These are phyloP conservation scores for Colletotrichum trifolii DNA, from an alignment of 2,329 filamentous ascomycete species.

Conservation along the genomic window DNA sequence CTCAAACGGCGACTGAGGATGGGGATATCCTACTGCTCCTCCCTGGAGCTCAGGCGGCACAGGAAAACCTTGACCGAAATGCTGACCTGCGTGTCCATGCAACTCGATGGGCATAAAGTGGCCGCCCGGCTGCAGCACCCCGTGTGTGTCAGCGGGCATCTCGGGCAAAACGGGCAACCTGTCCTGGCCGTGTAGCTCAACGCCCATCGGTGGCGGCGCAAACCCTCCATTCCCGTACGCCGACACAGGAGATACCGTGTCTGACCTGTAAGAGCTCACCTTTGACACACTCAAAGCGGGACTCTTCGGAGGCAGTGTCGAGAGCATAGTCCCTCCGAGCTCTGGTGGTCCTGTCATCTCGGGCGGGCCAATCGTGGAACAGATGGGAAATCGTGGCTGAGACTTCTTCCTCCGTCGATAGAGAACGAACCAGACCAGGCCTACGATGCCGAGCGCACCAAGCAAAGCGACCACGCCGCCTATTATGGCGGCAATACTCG, in stretches of 20 bases:
- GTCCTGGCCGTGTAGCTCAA: constrained; percentile 44
- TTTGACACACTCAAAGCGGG: constrained; percentile 44
- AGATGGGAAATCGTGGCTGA: constrained; percentile 30
- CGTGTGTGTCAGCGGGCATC: constrained; percentile 38
- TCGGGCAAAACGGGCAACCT: constrained; percentile 34
- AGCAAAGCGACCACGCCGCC: constrained; percentile 41
- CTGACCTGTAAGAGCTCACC: constrained; percentile 36
- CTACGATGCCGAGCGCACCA: constrained; percentile 39
- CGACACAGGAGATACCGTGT: constrained; percentile 43
- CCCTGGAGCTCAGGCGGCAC: constrained; percentile 36
- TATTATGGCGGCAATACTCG: constrained; percentile 48
- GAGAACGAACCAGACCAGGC: constrained; percentile 49
- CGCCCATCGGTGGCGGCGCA: constrained; percentile 38
- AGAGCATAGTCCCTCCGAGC: constrained; percentile 39
- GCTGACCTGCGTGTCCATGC: constrained; percentile 32
- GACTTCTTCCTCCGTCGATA: constrained; percentile 47
- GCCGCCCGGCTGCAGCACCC: constrained; percentile 34
- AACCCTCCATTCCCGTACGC: constrained; percentile 40
- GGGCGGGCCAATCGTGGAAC: constrained; percentile 34
- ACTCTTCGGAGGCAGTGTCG: constrained; percentile 41
- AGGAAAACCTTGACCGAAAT: constrained; percentile 28
- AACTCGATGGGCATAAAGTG: constrained; percentile 41
- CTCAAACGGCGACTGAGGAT: too few relatives aligned
- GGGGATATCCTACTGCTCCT: not conserved
- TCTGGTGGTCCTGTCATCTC: constrained; percentile 48